These are phyloP conservation scores for Uromyces viciae-fabae DNA, from an alignment of 1,284 basidiomycete species.

Conservation along the genomic window DNA sequence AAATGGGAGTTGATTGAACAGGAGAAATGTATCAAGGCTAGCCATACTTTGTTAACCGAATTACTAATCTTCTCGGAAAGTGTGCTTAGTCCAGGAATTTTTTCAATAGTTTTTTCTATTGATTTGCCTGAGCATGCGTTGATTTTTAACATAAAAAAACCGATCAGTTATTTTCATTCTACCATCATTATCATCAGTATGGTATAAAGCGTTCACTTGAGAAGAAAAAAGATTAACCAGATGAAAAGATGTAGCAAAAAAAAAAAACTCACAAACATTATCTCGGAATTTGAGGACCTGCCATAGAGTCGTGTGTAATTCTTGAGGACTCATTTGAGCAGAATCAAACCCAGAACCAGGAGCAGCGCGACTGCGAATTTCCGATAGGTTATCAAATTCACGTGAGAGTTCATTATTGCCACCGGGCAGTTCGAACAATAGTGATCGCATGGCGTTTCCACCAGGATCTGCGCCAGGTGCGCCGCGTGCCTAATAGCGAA, in stretches of 20 bases:
- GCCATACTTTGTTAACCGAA: constrained; percentile 54
- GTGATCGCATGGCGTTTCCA: constrained; percentile 49
- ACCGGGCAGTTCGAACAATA: constrained; percentile 56
- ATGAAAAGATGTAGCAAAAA: neutral
- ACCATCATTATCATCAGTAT: too few species aligned
- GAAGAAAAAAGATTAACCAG: neutral
- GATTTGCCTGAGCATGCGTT: constrained; percentile 64
- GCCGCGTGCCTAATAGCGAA: constrained; percentile 45
- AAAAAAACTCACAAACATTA: constrained; percentile 56
- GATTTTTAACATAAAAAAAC: too few species aligned
- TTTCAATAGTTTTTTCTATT: constrained; percentile 77
- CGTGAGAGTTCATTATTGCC: constrained; percentile 57
- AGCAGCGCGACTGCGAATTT: constrained; percentile 63
- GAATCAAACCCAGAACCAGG: constrained; percentile 56
- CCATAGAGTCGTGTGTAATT: constrained; percentile 78
- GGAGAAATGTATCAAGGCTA: constrained; percentile 47
- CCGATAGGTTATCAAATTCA: constrained; percentile 71
- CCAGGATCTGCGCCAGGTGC: constrained; percentile 44
- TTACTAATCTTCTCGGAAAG: constrained; percentile 79
- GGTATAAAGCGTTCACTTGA: too few species aligned
- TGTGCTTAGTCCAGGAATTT: constrained; percentile 62
- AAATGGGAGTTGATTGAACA: neutral
- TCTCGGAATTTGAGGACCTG: constrained; percentile 82
- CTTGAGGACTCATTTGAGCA: constrained; percentile 80
- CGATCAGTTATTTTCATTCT: too few species aligned